Base-by-base conservation (phyloP, 495 filamentous ascomycete species). In the Xylaria telfairii region DNA sequence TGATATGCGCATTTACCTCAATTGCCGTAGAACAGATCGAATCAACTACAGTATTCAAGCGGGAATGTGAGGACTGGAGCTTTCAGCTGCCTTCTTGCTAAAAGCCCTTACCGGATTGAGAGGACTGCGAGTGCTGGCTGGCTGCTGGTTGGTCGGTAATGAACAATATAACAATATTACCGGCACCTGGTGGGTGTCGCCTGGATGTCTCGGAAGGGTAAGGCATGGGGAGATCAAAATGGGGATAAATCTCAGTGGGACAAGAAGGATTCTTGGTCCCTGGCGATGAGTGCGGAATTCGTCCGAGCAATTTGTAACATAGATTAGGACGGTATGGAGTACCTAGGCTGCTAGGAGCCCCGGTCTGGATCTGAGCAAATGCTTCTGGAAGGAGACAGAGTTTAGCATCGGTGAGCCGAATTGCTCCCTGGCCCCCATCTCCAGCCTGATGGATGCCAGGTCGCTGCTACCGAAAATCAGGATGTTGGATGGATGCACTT, bases 41-140 rank as follows among this genome's bases (percentile, higher is more conserved):
- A 34, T n/a, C 26, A 19, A 32, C n/a, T 42, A n/a, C n/a, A n/a
- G n/a, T n/a, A 57, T 54, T 67, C 34, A 26, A 30, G 49, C 24
- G 21, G 21, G 44, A 67, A 56, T 56, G 39, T 69, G 30, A 49
- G 42, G 17, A 41, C n/a, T 32, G 13, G 39, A 26, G 54, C 42
- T 30, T 64, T 70, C 68, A 70, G 68, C 68, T 70, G 60, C 21
- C 47, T 37, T 44, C n/a, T 56, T 56, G 46, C 60, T 5, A 37
- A 26, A 51, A 24, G 37, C 9, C 49, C n/a, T 65, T 70, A 47
- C 68, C 60, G 49, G 13, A 70, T 70, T 47, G 24, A 60, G 68
- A 64, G 59, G 39, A n/a, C 56, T 64, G 59, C 68, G 6, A 30
- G 15, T 47, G 21, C 37, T 56, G 32, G 21, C 47, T 41, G 28